Base-by-base conservation (phyloP, 345 rosid species). In the Pseudoturritis turrita region DNA sequence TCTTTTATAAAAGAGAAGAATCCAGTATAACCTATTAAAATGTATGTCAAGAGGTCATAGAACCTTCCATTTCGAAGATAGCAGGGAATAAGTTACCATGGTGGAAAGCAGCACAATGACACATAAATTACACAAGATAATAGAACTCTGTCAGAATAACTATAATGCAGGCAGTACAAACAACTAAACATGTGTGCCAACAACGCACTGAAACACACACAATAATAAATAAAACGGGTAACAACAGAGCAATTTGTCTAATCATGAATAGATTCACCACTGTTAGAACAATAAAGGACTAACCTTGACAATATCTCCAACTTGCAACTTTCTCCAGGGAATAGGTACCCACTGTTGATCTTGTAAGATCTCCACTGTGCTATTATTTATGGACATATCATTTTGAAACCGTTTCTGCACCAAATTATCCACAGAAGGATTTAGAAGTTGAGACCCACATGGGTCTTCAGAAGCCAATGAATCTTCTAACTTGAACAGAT, bases 381-480 rank as follows among this genome's bases (percentile, higher is more conserved):
- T 83, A 81, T 86, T 92, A 78, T 96, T 96, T 78, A 96, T 86
- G 40, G 89, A 54, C 96, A 88, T 86, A 79, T 96, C 98, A 70
- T 96, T 96, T 83, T 96, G 99, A 71, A 92, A 85, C 25, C 99
- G 96, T 73, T 88, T 92, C 98, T 96, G 91, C 85, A 76, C 75
- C 39, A 73, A 71, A 79, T 43, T 63, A 81, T 50, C 23, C 57
- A 52, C 35, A 53, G 11, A 81, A 54, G 19, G 6, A 25, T 44
- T 54, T 23, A 65, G 49, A 53, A 80, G 19, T 33, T 49, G 76
- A 22, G 60, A 62, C 15, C 5, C 64, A 53, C 57, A 62, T 68
- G 58, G 19, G 43, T 26, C 47, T 33, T 62, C 45, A 62, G 18
- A 63, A 37, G 57, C 29, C 21, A 40, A 37, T 3, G 15, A 25